These are phyloP conservation scores for Fusarium sp. DNA, from an alignment of 2,329 filamentous ascomycete species.

Conservation along the genomic window DNA sequence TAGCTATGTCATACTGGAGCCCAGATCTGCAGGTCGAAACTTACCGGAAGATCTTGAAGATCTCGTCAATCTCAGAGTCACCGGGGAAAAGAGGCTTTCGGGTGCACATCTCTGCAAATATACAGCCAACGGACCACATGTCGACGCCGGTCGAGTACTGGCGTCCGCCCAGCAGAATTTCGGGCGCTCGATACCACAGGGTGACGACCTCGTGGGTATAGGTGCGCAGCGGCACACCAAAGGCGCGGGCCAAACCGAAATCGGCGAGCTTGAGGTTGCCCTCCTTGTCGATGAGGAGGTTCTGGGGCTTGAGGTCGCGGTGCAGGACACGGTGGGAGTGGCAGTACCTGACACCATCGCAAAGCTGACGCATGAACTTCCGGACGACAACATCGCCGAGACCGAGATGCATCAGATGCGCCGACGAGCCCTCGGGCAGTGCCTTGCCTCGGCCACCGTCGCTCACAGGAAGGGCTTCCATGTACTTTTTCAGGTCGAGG, in stretches of 20 bases:
- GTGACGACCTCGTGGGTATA: conserved; percentile 98
- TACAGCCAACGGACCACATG: conserved; percentile 96
- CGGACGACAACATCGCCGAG: conserved; percentile 87
- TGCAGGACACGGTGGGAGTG: conserved; percentile 91
- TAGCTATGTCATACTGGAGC: conserved; percentile 6
- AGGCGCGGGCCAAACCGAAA: conserved; percentile 90
- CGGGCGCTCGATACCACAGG: conserved; percentile 91
- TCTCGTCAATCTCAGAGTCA: conserved; percentile 76
- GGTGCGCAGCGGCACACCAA: conserved; percentile 90
- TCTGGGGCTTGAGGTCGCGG: conserved; percentile 92
- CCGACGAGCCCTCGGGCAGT: conserved; percentile 81
- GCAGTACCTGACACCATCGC: conserved; percentile 88
- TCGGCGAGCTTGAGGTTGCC: conserved; percentile 93
- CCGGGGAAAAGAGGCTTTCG: conserved; percentile 93
- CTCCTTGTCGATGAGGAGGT: conserved; percentile 87
- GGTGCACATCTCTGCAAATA: conserved; percentile 97
- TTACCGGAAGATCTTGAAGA: conserved; percentile 79
- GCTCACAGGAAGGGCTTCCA: conserved; percentile 89
- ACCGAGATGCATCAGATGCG: conserved; percentile 76
- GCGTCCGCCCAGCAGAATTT: conserved; percentile 90
- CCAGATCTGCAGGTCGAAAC: conserved; percentile 37
- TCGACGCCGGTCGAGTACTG: conserved; percentile 96
- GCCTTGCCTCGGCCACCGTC: conserved; percentile 90
- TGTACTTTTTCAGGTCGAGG: conserved; percentile 94
- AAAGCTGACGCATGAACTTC: conserved; percentile 93